phyloP scores from a whole-genome alignment of 1,284 basidiomycete species.

The Cystobasidiaceae sp. region DNA sequence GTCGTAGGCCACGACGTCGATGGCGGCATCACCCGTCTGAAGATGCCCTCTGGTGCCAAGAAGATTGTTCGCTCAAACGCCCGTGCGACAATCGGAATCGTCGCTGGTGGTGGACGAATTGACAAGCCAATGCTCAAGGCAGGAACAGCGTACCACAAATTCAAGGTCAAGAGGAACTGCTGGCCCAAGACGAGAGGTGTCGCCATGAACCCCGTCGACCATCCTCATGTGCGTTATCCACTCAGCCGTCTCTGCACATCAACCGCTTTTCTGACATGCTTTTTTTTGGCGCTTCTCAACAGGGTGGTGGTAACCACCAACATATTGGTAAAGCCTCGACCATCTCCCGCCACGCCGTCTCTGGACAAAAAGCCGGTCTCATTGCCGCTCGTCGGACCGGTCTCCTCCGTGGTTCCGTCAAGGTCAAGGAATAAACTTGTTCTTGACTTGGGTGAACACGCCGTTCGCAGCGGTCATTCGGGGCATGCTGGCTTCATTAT shows the following conservation, averaged over 20 bases:
- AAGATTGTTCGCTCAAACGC: slow-evolving; percentile 83
- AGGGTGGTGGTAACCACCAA: slow-evolving; percentile 94
- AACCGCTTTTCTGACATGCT: background rate
- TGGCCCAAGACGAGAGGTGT: slow-evolving; percentile 82
- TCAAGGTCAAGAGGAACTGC: slow-evolving; percentile 59
- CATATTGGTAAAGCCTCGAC: slow-evolving; percentile 89
- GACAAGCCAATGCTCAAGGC: slow-evolving; percentile 98
- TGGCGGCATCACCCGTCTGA: slow-evolving; percentile 85
- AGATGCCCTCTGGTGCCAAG: slow-evolving; percentile 86
- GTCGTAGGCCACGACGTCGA: slow-evolving; percentile 94
- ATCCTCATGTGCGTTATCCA: slow-evolving; percentile 63
- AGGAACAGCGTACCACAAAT: slow-evolving; percentile 74
- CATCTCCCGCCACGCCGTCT: slow-evolving; percentile 82
- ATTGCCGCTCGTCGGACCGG: slow-evolving; percentile 69
- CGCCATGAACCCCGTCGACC: slow-evolving; percentile 58
- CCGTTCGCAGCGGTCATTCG: no score
- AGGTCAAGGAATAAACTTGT: slow-evolving; percentile 55
- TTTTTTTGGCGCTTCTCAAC: slow-evolving; percentile 44
- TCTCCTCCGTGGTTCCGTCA: slow-evolving; percentile 85
- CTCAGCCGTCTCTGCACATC: no score
- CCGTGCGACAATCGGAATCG: slow-evolving; percentile 91
- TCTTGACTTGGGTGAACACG: background rate
- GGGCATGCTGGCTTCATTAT: no score
- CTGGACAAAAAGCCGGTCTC: slow-evolving; percentile 86
- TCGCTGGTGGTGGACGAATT: slow-evolving; percentile 97